Evolutionary conservation across 1,284 basidiomycete species (phyloP).

Genomic region (Sparassis latifolia): DNA sequence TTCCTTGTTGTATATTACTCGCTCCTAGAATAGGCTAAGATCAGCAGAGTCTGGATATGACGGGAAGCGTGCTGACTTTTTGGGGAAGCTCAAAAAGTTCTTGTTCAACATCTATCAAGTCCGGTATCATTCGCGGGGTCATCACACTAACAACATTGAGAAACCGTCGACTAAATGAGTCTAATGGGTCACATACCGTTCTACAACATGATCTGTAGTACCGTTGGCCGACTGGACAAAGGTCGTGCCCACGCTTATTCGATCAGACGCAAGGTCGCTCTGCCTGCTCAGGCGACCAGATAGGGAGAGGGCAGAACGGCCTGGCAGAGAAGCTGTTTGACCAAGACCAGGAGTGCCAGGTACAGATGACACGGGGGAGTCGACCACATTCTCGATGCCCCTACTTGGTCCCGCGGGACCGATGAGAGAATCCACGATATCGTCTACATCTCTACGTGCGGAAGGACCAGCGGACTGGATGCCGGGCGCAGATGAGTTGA

Average conservation of each 20-base stretch:
- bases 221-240: constrained; percentile 44
- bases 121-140: constrained; percentile 59
- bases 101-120: constrained; percentile 80
- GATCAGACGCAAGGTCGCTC: constrained; percentile 55
- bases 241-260: constrained; percentile 38
- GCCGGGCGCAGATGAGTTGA: background rate
- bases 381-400: constrained; percentile 40
- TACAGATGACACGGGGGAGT: constrained; percentile 60
- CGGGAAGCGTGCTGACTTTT: constrained; percentile 43
- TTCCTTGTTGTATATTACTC: constrained; percentile 92
- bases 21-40: constrained; percentile 42
- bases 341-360: constrained; percentile 64
- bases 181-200: constrained; percentile 40
- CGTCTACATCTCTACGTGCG: constrained; percentile 57
- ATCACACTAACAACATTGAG: constrained; percentile 40
- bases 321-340: constrained; percentile 34
- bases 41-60: background rate
- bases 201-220: constrained; percentile 59
- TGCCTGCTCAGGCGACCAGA: constrained; percentile 61
- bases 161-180: background rate
- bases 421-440: constrained; percentile 56
- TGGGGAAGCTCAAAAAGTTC: constrained; percentile 88
- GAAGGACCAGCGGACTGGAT: constrained; percentile 23
- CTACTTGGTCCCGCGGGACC: constrained; percentile 25
- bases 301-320: constrained; percentile 36